These are phyloP conservation scores for Colletotrichum endophyticum DNA, from an alignment of 2,329 filamentous ascomycete genomes.

Conservation along the genomic window DNA sequence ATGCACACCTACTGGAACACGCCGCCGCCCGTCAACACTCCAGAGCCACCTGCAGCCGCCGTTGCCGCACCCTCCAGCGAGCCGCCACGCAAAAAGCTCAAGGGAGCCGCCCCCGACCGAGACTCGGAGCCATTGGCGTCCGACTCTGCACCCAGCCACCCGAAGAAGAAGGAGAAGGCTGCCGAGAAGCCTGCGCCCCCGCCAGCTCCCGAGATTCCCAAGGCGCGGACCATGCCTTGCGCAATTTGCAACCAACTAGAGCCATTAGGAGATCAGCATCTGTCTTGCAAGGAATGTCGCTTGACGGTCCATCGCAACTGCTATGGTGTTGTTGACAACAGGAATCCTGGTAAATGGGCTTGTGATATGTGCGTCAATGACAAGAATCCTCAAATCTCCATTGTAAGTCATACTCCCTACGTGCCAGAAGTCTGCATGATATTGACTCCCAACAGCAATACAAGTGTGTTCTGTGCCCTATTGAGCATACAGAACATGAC, in stretches of 20 bases:
- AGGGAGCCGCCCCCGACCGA: conserved; percentile 54
- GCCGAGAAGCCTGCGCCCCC: conserved; percentile 68
- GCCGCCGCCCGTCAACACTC: conserved; percentile 31
- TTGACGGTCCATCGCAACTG: conserved; percentile 91
- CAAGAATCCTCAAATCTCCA: conserved; percentile 89
- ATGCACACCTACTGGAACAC: conserved; percentile 52
- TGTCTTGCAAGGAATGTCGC: conserved; percentile 86
- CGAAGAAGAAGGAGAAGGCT: conserved; percentile 66
- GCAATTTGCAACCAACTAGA: conserved; percentile 82
- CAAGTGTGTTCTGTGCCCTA: conserved; percentile 89
- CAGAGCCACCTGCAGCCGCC: conserved; percentile 32
- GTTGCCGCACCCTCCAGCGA: conserved; percentile 43
- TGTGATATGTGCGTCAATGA: conserved; percentile 98
- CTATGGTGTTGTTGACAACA: conserved; percentile 81
- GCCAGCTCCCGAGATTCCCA: conserved; percentile 76
- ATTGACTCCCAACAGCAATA: conserved; percentile 67
- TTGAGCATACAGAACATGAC: conserved; percentile 81
- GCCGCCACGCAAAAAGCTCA: conserved; percentile 70
- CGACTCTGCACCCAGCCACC: conserved; percentile 43
- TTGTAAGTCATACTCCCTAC: conserved; percentile 57
- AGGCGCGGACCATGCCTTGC: conserved; percentile 80
- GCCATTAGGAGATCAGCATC: conserved; percentile 71
- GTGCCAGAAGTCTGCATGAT: not conserved
- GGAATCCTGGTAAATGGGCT: conserved; percentile 80
- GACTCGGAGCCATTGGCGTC: conserved; percentile 52